A percentile compares a stretch with the other conserved stretches of the same genome.
These are phyloP conservation scores for Yarrowia deformans DNA, from an alignment of 805 yeast species.

Conservation along the genomic window DNA sequence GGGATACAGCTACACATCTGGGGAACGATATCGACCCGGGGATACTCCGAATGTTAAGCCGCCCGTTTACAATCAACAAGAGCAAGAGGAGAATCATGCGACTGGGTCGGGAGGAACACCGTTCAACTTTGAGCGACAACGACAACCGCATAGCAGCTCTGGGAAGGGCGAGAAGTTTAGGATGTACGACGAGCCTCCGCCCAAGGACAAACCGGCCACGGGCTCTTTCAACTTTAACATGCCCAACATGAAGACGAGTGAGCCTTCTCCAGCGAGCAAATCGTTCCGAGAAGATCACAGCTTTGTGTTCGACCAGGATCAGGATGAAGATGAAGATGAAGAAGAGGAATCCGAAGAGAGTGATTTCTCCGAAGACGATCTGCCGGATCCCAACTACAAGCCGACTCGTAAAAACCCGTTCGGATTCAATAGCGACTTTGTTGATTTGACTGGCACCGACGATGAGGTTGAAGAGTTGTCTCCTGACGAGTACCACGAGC, in stretches of 20 bases:
- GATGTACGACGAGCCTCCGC: constrained; percentile 32
- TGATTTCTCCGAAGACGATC: neutral
- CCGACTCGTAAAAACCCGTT: constrained; percentile 9
- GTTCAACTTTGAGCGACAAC: constrained; percentile 17
- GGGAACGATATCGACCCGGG: constrained; percentile 14
- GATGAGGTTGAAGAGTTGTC: constrained; percentile 30
- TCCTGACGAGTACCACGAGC: constrained; percentile 26
- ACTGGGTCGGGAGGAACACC: neutral
- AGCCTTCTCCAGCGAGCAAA: constrained; percentile 14
- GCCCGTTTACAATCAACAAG: constrained; percentile 13
- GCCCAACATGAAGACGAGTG: constrained; percentile 27
- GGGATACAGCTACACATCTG: constrained; percentile 28
- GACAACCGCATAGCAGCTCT: constrained; percentile 20
- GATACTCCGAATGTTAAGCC: constrained; percentile 30
- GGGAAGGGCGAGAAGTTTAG: constrained; percentile 28
- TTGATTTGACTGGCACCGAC: constrained; percentile 10
- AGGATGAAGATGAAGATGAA: neutral
- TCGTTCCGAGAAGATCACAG: constrained; percentile 25
- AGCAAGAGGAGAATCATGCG: neutral
- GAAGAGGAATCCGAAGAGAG: neutral
- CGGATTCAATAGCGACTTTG: constrained; percentile 14
- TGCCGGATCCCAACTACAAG: constrained; percentile 10
- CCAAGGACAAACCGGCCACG: constrained; percentile 8
- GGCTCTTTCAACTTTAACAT: constrained; percentile 31
- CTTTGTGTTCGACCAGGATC: constrained; percentile 5